Base-by-base conservation (phyloP, 306 rosid species). In the Vicia villosa region DNA sequence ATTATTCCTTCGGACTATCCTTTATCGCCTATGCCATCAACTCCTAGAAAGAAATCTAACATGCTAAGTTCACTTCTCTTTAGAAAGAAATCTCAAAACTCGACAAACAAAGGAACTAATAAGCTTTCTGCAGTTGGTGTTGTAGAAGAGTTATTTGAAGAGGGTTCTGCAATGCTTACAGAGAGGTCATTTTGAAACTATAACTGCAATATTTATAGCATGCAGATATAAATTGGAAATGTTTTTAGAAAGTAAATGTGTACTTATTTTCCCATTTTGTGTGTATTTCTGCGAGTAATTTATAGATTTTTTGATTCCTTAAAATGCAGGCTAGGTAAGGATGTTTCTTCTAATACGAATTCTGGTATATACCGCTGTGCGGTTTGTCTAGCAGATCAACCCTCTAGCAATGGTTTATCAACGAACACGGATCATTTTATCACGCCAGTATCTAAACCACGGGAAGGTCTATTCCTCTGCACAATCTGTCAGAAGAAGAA, bases 141-240 rank as follows among this genome's bases (percentile, higher is more conserved):
- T 57, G 97, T 94, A 71, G 99, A 91, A 86, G 99, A 94, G 81
- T 81, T 94, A 78, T 94, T 94, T 80, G 99, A 94, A 91, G 99
- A 94, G 77, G 99, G 97, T 65, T 94, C 99, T 75, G 99, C 99
- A 73, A 86, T 94, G 92, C 99, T 94, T 57, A 83, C 88, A 38
- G 99, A 94, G 74, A 91, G 99, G 99, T 94, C 79, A 8, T 30
- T 68, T 17, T 37, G 34, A 22, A 46, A 40, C 50, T 32, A 59
- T 59, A 78, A 78, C 43, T 10, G 54, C 58, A 3, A 37, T 36
- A 60, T 40, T 62, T 68, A 17, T 34, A 8, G 54, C 21, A 46
- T 45, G 54, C 72, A 58, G 65, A n/a, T 59, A 8, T 1, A 51
- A n/a, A n/a, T 20, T 56, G 89, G 42, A 43, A 43, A 43, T 43